A percentile compares a stretch with the other conserved stretches of the same genome.
phyloP scores from a whole-genome alignment of 306 rosid species.

The Boehmeria nivea region DNA sequence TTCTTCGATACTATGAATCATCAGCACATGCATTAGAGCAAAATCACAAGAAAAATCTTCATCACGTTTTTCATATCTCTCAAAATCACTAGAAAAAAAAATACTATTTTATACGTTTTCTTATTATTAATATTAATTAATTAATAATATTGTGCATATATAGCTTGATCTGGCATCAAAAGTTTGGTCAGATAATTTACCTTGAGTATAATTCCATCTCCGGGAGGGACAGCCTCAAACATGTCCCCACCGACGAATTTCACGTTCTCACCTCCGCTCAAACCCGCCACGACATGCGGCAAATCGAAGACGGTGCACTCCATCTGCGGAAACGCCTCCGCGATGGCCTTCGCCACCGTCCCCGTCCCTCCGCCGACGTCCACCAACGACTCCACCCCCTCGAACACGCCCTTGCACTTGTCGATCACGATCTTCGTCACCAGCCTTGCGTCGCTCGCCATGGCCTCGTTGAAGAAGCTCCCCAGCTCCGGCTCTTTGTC shows the following conservation, averaged over 20 bases:
- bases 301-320: slow-evolving; percentile 51
- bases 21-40: too few relatives aligned
- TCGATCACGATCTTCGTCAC: slow-evolving; percentile 25
- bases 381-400: slow-evolving; percentile 36
- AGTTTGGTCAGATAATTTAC: too few relatives aligned
- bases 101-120: too few relatives aligned
- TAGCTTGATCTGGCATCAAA: too few relatives aligned
- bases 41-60: too few relatives aligned
- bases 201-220: slow-evolving; percentile 40
- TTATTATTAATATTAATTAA: too few relatives aligned
- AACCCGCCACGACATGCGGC: slow-evolving; percentile 42
- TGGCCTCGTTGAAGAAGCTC: slow-evolving; percentile 36
- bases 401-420: slow-evolving; percentile 32
- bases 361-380: slow-evolving; percentile 62
- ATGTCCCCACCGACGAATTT: slow-evolving; percentile 44
- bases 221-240: slow-evolving; percentile 41
- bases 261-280: slow-evolving; percentile 27
- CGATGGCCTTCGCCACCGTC: slow-evolving; percentile 38
- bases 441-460: slow-evolving; percentile 44
- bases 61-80: too few relatives aligned
- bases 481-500: slow-evolving; percentile 9
- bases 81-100: too few relatives aligned
- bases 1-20: too few relatives aligned
- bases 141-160: too few relatives aligned
- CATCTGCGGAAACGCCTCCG: slow-evolving; percentile 26